A percentile compares a stretch with the other conserved stretches of the same genome.
These are phyloP conservation scores for Ordospora colligata DNA, from an alignment of 371 early-diverging fungal genomes.

Conservation along the genomic window DNA sequence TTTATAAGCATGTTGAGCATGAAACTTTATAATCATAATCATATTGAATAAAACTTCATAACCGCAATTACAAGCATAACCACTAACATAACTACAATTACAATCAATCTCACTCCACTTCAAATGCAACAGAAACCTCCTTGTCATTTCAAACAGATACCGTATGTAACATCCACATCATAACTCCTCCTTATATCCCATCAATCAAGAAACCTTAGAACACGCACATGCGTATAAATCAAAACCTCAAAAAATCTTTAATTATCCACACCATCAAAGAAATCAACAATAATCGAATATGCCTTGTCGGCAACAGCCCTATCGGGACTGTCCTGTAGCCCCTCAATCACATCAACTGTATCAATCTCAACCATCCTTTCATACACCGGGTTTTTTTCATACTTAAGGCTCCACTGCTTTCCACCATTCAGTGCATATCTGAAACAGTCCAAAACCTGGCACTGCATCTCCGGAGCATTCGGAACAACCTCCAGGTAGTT, in stretches of 20 bases:
- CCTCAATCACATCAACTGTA: conserved; percentile 53
- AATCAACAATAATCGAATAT: conserved; percentile 54
- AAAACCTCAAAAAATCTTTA: neutral
- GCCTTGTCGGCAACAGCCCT: conserved; percentile 42
- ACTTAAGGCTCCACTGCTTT: conserved; percentile 62
- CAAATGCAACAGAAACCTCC: too few relatives aligned
- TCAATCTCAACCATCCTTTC: conserved; percentile 44
- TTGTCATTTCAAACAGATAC: too few relatives aligned
- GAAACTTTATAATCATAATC: too few relatives aligned
- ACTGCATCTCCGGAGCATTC: conserved; percentile 73
- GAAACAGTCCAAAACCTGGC: conserved; percentile 83
- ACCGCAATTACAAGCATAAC: too few relatives aligned
- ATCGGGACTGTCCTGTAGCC: conserved; percentile 46
- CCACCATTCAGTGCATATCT: conserved; percentile 92
- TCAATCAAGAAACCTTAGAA: neutral
- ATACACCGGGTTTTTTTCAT: conserved; percentile 60
- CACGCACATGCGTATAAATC: neutral
- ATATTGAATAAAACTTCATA: too few relatives aligned
- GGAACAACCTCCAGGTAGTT: conserved; percentile 66
- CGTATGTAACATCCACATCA: too few relatives aligned
- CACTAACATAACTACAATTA: too few relatives aligned
- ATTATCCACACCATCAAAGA: conserved; percentile 52
- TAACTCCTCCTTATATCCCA: too few relatives aligned
- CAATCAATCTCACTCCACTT: too few relatives aligned
- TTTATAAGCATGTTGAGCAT: too few relatives aligned